Evolutionary conservation across 2,329 filamentous ascomycete species (phyloP), one percentile per base, ranked within the genome.

Genomic region (Leptographium lundbergii): DNA sequence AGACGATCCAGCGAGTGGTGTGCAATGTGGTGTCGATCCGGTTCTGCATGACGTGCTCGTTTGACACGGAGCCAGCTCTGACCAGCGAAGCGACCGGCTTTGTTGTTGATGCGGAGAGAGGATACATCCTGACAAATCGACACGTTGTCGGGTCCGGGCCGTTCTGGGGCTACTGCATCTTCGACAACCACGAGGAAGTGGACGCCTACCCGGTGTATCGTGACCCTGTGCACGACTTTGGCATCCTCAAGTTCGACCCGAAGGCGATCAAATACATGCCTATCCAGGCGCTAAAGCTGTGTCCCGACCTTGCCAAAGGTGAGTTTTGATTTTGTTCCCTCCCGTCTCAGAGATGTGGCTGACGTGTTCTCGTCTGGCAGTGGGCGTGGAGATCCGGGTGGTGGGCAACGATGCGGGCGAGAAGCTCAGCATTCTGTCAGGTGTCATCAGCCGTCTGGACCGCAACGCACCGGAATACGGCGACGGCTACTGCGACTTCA

Each of bases 321-420:
- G 69, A n/a, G 52, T 54, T 34, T 34, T 29, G 27, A 9, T n/a
- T n/a, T n/a, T 34, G 9, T 6, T 34, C 9, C 32, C 9, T 34
- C 9, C 32, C 32, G 32, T 34, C 6, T 34, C 6, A 34, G 32
- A 34, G 9, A 34, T 45, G 42, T 45, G 6, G 42, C 42, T 27
- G 13, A 45, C 29, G 3, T 14, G 17, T 24, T 19, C 9, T 11
- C 4, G 27, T 3, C 10, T 34, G 9, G 39, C 59, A 75, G 92
- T 99, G 57, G 94, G 94, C 59, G 85, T 89, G 17, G 94, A 99
- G 73, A 97, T 99, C 65, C 82, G 95, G 65, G 94, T 99, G 1
- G 94, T 99, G 6, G 94, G 94, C 75, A 99, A 99, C 72, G 94
- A 99, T 77, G 94, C 94, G 34, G 94, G 94, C 64, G 94, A 99